Evolutionary conservation across 1,284 basidiomycete species (phyloP), one percentile per base, ranked within the genome.

Genomic region (Heliocybe sulcata): DNA sequence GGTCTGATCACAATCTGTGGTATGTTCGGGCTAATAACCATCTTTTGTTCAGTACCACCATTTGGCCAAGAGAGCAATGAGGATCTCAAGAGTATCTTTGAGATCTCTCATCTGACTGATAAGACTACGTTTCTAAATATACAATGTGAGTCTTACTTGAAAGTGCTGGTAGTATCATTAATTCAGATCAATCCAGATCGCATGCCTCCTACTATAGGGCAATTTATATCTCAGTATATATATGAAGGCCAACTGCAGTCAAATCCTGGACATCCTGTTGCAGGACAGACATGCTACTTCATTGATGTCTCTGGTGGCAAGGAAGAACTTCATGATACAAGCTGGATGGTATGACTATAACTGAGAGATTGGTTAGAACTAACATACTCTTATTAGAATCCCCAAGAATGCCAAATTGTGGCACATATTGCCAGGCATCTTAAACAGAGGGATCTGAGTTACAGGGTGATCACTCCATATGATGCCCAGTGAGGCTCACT

Each of bases 151-250:
- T 62, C 4, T 51, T 8, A 6, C 52, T 58, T 38, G n/a, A 29
- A 54, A n/a, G 52, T 23, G 19, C 51, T 25, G 11, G 11, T 25
- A 49, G 22, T 26, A 33, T 16, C 35, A 38, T 25, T 45, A 19
- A 45, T 42, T 22, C 22, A 48, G 19, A 22, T 25, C 53, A 48
- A 12, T 49, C 6, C 55, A 85, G 88, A 90, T 60, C 81, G 89
- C 1, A 89, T 91, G 86, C 88, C 89, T 55, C 77, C 79, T 45
- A 78, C 86, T 58, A 82, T 90, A 72, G 87, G 87, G n/a, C 59
- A 74, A 4, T 83, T 87, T 54, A 85, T 91, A 51, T 90, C 87
- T 25, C 61, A 75, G 49, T 70, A 72, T 56, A 73, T 91, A 3
- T 91, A 91, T 71, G 69, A 82, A 23, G 63, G 68, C 1, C 65